Base-by-base conservation (phyloP, 768 basidiomycete species). In the Suillus bovinus region DNA sequence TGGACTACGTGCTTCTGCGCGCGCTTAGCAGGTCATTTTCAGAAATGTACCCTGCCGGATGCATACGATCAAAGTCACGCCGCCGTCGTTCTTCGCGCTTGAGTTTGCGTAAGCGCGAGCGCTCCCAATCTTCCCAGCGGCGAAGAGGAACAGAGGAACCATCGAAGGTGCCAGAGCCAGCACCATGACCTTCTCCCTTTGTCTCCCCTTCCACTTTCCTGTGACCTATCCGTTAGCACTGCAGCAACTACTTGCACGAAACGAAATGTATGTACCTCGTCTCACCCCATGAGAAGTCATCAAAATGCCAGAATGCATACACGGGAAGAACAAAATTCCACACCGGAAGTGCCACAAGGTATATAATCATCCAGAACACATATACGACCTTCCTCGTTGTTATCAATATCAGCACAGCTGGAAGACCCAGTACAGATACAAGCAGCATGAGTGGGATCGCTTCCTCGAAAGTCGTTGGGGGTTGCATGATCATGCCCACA, bases 111-210 rank as follows among this genome's bases (percentile, higher is more conserved):
- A 99, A 81, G 49, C 97, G 84, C 29, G 94, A 96, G 27, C 95
- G 86, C 71, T 99, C 97, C 97, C 96, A 99, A 69, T 99, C 96
- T 76, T 99, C 97, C 97, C 97, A 99, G 56, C 96, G 84, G n/a
- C 96, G 86, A 72, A 99, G 78, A 0, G 97, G 94, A 20, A 99
- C 86, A 0, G 84, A 85, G 46, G 81, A 75, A 6, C 83, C 85
- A 58, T 80, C 80, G 52, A 79, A 72, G 6, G 77, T 76, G 29
- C 81, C 82, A 20, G 82, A 83, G 16, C 86, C 88, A 14, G 81
- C 84, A 22, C 86, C 92, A 69, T 98, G 96, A 3, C 85, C 91
- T 65, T 88, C 84, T 36, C 80, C 86, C 70, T 93, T 93, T 11
- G 73, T 81, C 76, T 99, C 97, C 22, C 97, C 97, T 74, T 90